Percentiles rank a stretch among this genome's conserved stretches.
phyloP scores from a whole-genome alignment of 495 filamentous ascomycete genomes.

The Penicillium diatomitis region DNA sequence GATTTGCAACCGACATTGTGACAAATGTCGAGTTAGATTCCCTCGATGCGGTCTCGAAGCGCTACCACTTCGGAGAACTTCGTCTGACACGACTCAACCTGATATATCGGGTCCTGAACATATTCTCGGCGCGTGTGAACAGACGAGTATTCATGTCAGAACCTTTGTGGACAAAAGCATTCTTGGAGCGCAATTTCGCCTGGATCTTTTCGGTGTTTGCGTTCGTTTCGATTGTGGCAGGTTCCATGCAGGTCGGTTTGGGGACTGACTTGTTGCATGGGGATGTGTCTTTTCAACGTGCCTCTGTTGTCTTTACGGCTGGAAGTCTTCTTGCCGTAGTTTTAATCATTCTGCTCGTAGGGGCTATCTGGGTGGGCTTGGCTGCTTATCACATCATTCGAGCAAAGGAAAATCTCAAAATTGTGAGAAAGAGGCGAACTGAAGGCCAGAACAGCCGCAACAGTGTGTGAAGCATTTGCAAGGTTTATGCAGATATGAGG shows the following conservation, averaged over 20 bases:
- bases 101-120: neutral
- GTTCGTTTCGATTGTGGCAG: slow-evolving; percentile 1
- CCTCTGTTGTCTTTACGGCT: slow-evolving; percentile 1
- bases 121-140: neutral
- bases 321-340: neutral
- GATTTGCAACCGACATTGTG: slow-evolving; percentile 2
- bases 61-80: slow-evolving; percentile 6
- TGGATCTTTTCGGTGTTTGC: slow-evolving; percentile 5
- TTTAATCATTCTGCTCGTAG: neutral
- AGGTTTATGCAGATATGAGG: neutral
- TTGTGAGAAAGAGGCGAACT: neutral
- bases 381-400: neutral
- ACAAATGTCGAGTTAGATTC: neutral
- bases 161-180: neutral
- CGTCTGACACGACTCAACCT: slow-evolving; percentile 2
- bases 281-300: neutral
- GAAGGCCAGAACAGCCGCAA: neutral
- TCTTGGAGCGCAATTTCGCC: slow-evolving; percentile 2
- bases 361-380: neutral
- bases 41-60: neutral
- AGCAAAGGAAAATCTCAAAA: slow-evolving; percentile 1
- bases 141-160: slow-evolving; percentile 1
- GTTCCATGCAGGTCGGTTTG: slow-evolving; percentile 4
- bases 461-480: neutral
- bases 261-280: slow-evolving; percentile 1